Evolutionary conservation across 164 flowering plant species (phyloP).

Genomic region (Cinnamomum micranthum): DNA sequence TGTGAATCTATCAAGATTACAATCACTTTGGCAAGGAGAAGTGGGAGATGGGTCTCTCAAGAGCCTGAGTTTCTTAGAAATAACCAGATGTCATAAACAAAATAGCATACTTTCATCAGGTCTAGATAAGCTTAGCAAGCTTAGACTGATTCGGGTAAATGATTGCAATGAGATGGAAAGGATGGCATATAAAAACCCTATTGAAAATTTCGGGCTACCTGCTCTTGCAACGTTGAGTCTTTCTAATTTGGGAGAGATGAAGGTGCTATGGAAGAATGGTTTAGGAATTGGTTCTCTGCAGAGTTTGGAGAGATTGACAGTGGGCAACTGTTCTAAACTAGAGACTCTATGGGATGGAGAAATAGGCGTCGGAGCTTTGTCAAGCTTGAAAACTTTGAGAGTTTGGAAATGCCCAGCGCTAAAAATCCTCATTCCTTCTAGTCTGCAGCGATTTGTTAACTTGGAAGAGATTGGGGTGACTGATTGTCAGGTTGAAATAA

Average conservation of each 20-base stretch:
- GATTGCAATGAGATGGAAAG: constrained; percentile 1
- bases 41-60: constrained; percentile 3
- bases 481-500: background rate
- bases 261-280: background rate
- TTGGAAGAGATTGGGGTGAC: background rate
- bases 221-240: background rate
- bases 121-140: constrained; percentile 1
- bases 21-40: constrained; percentile 1
- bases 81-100: background rate
- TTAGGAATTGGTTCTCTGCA: background rate
- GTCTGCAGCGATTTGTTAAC: background rate
- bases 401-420: constrained; percentile 1
- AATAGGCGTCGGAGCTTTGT: background rate
- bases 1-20: background rate
- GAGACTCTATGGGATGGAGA: constrained; percentile 7
- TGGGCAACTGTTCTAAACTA: background rate
- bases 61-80: background rate
- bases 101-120: background rate
- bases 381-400: constrained; percentile 1
- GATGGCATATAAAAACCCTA: background rate
- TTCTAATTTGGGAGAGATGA: constrained; percentile 1
- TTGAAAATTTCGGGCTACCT: background rate
- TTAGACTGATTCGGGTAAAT: background rate
- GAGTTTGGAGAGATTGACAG: background rate
- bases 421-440: background rate